Percentiles rank a stretch among this genome's conserved stretches.
phyloP scores from a whole-genome alignment of 1,139 yeast genomes.

The Wickerhamiella infanticola region DNA sequence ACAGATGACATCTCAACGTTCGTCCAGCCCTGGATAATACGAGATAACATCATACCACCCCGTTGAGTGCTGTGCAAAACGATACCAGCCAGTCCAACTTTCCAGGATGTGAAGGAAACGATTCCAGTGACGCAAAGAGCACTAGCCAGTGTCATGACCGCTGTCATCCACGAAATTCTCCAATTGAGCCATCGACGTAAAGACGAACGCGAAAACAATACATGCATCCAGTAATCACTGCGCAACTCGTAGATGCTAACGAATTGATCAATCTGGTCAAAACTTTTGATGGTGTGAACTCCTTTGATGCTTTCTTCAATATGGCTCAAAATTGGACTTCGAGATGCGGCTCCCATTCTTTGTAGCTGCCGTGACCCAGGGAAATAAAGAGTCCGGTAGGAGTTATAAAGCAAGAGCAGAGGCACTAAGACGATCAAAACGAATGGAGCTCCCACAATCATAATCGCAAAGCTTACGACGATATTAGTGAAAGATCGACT shows the following conservation, averaged over 20 bases:
- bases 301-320: slow-evolving; percentile 68
- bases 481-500: slow-evolving; percentile 37
- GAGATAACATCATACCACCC: slow-evolving; percentile 6
- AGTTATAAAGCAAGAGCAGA: slow-evolving; percentile 44
- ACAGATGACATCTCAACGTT: slow-evolving; percentile 32
- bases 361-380: slow-evolving; percentile 68
- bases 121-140: slow-evolving; percentile 35
- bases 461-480: slow-evolving; percentile 42
- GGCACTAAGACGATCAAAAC: slow-evolving; percentile 35
- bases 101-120: slow-evolving; percentile 31
- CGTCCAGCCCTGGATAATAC: slow-evolving; percentile 10
- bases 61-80: slow-evolving; percentile 33
- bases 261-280: slow-evolving; percentile 35
- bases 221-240: slow-evolving; percentile 45
- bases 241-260: slow-evolving; percentile 38
- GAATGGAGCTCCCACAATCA: slow-evolving; percentile 54
- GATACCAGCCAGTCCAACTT: slow-evolving; percentile 60
- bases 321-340: slow-evolving; percentile 65
- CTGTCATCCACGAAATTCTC: slow-evolving; percentile 51
- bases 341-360: slow-evolving; percentile 56
- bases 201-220: slow-evolving; percentile 38
- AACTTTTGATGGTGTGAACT: slow-evolving; percentile 49
- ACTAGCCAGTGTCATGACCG: slow-evolving; percentile 43
- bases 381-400: slow-evolving; percentile 72
- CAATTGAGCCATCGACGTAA: slow-evolving; percentile 65